phyloP scores from a whole-genome alignment of 2,329 filamentous ascomycete genomes.

The Fusarium sp. region DNA sequence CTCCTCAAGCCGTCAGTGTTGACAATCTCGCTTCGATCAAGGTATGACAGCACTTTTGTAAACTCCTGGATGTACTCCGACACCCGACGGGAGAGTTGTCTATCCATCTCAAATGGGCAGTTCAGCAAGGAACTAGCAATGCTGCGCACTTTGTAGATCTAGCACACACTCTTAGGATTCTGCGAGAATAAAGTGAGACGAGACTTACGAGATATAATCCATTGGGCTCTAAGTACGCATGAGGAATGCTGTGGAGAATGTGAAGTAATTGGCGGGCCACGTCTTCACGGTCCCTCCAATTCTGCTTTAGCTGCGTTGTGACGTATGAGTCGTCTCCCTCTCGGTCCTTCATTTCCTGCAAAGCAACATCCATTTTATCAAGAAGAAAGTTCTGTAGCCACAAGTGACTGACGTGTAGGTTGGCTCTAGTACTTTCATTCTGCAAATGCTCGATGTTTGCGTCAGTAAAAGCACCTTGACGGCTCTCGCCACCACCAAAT shows the following conservation, averaged over 20 bases:
- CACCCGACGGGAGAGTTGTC: not conserved
- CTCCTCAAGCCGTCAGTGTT: not conserved
- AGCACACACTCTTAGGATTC: rapidly evolving
- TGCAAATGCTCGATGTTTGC: not conserved
- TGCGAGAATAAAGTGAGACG: rapidly evolving
- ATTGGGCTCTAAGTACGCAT: not conserved
- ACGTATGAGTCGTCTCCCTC: not conserved
- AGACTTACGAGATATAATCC: not conserved
- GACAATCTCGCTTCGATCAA: not conserved
- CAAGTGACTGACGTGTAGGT: not conserved
- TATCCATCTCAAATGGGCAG: not conserved
- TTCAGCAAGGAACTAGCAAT: not conserved
- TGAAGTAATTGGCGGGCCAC: not conserved
- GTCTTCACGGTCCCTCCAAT: not conserved
- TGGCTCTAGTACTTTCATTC: not conserved
- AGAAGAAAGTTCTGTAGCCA: not conserved
- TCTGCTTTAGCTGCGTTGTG: not conserved
- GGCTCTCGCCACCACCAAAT: rapidly evolving
- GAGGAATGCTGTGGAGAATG: not conserved
- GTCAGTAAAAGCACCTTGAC: not conserved
- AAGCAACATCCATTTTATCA: not conserved
- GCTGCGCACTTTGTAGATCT: conserved; percentile 7
- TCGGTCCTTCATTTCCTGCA: not conserved
- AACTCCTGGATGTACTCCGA: not conserved
- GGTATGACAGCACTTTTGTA: not conserved